Percentiles rank a stretch among this genome's conserved stretches.
Conservation (phyloP, 495 filamentous ascomycete genomes). For the Tirmania nivea region DNA sequence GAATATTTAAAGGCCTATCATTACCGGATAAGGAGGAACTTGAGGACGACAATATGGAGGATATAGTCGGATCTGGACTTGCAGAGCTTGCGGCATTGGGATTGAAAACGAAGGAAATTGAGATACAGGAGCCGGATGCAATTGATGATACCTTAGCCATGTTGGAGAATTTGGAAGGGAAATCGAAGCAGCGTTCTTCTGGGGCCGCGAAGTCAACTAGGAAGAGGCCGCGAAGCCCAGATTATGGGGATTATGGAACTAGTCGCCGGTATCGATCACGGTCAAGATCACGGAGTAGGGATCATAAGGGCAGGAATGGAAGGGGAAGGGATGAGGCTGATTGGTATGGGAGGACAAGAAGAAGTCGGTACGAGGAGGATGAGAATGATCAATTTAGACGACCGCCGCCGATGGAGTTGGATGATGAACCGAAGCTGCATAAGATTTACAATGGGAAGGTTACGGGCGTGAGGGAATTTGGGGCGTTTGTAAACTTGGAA, state of each 20-base stretch:
- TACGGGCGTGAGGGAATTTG: slow-evolving; percentile 85
- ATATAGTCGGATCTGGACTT: slow-evolving; percentile 10
- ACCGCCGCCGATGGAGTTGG: slow-evolving; percentile 52
- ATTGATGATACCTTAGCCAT: slow-evolving; percentile 90
- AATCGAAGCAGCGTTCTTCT: slow-evolving; percentile 25
- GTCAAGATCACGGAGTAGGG: neutral
- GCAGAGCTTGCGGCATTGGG: neutral
- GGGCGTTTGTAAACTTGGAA: slow-evolving; percentile 80
- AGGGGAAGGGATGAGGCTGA: slow-evolving; percentile 32
- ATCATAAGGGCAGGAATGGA: slow-evolving; percentile 5
- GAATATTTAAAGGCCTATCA: slow-evolving; percentile 72
- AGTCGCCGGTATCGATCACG: neutral
- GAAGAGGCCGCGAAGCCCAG: neutral
- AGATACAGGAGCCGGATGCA: slow-evolving; percentile 29
- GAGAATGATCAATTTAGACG: slow-evolving; percentile 44
- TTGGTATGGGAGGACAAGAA: slow-evolving; percentile 34
- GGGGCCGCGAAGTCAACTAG: neutral
- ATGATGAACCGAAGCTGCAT: slow-evolving; percentile 58
- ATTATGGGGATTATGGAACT: slow-evolving; percentile 15
- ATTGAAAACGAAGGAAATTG: slow-evolving; percentile 2
- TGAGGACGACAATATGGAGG: slow-evolving; percentile 27
- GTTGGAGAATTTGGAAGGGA: slow-evolving; percentile 65
- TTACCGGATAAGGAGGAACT: slow-evolving; percentile 62
- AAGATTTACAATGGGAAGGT: slow-evolving; percentile 83
- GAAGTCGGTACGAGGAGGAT: slow-evolving; percentile 25